These are phyloP conservation scores for Cucumis cinereus DNA, from an alignment of 306 rosid genomes.

Conservation along the genomic window DNA sequence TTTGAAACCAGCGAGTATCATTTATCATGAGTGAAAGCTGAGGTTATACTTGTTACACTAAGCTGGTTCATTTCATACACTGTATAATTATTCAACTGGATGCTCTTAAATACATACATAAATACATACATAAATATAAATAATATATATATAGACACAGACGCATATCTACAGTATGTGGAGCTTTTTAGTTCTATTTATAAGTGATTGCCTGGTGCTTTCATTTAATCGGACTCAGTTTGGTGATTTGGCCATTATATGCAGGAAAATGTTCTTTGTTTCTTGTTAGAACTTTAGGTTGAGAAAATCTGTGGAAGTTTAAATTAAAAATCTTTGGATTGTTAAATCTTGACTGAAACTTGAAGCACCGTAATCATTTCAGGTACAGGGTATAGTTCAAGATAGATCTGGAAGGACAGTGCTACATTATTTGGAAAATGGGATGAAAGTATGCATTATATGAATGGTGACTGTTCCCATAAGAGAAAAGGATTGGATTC, in stretches of 20 bases:
- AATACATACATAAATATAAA: no score
- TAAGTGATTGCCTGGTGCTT: neutral
- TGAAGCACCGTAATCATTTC: neutral
- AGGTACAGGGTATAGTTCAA: slow-evolving; percentile 89
- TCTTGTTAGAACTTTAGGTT: neutral
- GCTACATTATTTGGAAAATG: slow-evolving; percentile 93
- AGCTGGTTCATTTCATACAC: neutral
- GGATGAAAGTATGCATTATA: slow-evolving; percentile 94
- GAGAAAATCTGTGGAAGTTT: neutral
- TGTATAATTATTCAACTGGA: no score
- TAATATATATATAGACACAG: no score
- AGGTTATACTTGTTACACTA: neutral
- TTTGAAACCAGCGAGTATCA: neutral
- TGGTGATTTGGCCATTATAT: no score
- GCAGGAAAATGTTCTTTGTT: neutral
- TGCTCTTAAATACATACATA: no score
- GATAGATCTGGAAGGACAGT: slow-evolving; percentile 71
- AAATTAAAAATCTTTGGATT: neutral
- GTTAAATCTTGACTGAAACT: neutral
- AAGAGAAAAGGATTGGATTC: slow-evolving; percentile 81
- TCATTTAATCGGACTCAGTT: neutral
- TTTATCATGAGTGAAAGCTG: neutral
- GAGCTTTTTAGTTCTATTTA: neutral
- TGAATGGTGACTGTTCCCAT: slow-evolving; percentile 61
- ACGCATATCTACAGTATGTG: neutral